Percentiles rank a stretch among this genome's conserved stretches.
These are phyloP conservation scores for Quercus glauca DNA, from an alignment of 306 rosid genomes.

Conservation along the genomic window DNA sequence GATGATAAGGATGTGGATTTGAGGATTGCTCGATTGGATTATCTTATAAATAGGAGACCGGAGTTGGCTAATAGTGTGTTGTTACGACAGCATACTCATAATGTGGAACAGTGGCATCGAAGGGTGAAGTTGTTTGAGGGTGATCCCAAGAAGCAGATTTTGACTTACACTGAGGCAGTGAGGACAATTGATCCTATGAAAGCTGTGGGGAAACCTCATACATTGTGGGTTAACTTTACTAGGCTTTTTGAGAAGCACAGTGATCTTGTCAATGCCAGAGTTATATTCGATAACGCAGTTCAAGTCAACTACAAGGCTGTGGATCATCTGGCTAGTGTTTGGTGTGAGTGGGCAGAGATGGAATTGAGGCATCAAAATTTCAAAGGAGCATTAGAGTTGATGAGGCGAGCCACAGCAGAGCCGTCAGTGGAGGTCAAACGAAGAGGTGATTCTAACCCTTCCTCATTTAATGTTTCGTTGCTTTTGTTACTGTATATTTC, in stretches of 20 bases:
- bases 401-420: slow-evolving; percentile 97
- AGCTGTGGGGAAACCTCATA: slow-evolving; percentile 97
- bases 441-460: slow-evolving; percentile 53
- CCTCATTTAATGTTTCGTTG: background rate
- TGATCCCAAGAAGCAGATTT: slow-evolving; percentile 81
- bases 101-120: slow-evolving; percentile 96
- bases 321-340: slow-evolving; percentile 84
- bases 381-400: slow-evolving; percentile 72
- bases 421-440: slow-evolving; percentile 93
- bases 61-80: slow-evolving; percentile 91
- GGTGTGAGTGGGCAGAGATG: slow-evolving; percentile 98
- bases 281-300: slow-evolving; percentile 91
- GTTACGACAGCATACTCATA: slow-evolving; percentile 88
- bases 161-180: slow-evolving; percentile 93
- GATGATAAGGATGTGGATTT: slow-evolving; percentile 78
- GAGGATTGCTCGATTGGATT: slow-evolving; percentile 74
- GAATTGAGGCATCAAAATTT: slow-evolving; percentile 75
- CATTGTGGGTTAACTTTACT: slow-evolving; percentile 90
- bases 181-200: slow-evolving; percentile 92
- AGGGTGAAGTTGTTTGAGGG: slow-evolving; percentile 94
- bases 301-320: slow-evolving; percentile 88
- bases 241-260: slow-evolving; percentile 72
- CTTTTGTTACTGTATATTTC: background rate
- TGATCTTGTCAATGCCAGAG: slow-evolving; percentile 85
- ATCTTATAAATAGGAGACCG: slow-evolving; percentile 89